A percentile compares a stretch with the other conserved stretches of the same genome.
Conservation (phyloP, 768 basidiomycete genomes). For the Suillus hirtellus region DNA sequence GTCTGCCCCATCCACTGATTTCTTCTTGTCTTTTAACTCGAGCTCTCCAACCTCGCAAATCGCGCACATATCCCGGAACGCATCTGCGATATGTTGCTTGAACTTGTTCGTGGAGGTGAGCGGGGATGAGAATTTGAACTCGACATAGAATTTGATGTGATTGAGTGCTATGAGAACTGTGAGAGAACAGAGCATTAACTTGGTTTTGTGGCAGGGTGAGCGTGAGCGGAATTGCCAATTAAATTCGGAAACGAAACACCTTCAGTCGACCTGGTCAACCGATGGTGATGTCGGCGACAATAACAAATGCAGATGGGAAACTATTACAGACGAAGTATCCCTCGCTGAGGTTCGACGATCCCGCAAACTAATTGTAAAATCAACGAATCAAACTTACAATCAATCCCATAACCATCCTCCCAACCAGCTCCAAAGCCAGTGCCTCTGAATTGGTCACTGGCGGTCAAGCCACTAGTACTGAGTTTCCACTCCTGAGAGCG, state of each 20-base stretch:
- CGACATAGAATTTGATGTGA: constrained; percentile 88
- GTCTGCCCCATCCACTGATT: background rate
- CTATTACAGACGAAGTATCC: background rate
- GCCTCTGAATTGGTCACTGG: constrained; percentile 82
- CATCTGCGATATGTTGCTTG: constrained; percentile 57
- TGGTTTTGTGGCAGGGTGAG: background rate
- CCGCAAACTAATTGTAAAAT: background rate
- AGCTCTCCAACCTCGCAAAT: constrained; percentile 38
- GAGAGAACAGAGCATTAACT: constrained; percentile 18
- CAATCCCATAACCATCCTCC: constrained; percentile 90
- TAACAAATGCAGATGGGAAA: background rate
- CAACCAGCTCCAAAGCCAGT: constrained; percentile 88
- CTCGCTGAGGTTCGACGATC: background rate
- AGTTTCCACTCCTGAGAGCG: constrained; percentile 83
- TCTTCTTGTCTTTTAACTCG: background rate
- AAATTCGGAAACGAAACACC: constrained; percentile 21
- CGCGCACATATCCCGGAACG: constrained; percentile 70
- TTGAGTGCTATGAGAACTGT: constrained; percentile 79
- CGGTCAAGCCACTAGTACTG: constrained; percentile 86
- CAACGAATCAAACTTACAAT: constrained; percentile 57
- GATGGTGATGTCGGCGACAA: background rate
- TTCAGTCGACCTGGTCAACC: background rate
- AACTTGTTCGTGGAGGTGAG: constrained; percentile 72
- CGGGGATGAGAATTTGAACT: constrained; percentile 75
- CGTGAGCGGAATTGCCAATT: background rate